These are phyloP conservation scores for Aurantiochytrium sp. DNA, from an alignment of 108 stramenopile species.

Conservation along the genomic window DNA sequence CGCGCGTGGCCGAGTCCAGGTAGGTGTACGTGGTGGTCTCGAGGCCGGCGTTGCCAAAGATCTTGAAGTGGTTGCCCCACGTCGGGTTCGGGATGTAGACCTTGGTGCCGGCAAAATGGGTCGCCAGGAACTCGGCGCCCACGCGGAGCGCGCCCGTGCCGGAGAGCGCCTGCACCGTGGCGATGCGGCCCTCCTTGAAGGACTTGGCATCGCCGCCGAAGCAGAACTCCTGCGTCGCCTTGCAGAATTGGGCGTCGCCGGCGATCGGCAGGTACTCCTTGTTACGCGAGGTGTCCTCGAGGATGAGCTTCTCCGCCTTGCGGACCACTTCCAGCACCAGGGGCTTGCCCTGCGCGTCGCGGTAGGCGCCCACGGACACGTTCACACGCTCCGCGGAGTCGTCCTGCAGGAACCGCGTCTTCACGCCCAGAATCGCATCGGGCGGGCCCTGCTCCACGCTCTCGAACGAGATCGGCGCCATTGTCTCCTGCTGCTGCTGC, in stretches of 20 bases:
- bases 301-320: slow-evolving; percentile 33
- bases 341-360: slow-evolving; percentile 45
- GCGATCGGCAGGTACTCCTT: slow-evolving; percentile 57
- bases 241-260: slow-evolving; percentile 36
- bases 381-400: slow-evolving; percentile 34
- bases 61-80: slow-evolving; percentile 51
- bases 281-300: slow-evolving; percentile 11
- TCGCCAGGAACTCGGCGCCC: slow-evolving; percentile 37
- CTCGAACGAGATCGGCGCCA: background rate
- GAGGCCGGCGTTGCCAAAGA: slow-evolving; percentile 35
- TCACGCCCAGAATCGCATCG: slow-evolving; percentile 37
- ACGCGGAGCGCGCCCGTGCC: slow-evolving; percentile 55
- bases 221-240: slow-evolving; percentile 33
- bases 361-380: slow-evolving; percentile 50
- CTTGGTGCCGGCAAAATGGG: background rate
- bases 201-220: slow-evolving; percentile 34
- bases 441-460: slow-evolving; percentile 19
- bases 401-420: slow-evolving; percentile 7
- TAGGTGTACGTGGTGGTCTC: slow-evolving; percentile 45
- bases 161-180: slow-evolving; percentile 48
- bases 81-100: slow-evolving; percentile 45
- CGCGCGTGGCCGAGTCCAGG: slow-evolving; percentile 28
- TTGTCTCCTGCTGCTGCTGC: background rate
- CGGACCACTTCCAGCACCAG: slow-evolving; percentile 35
- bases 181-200: slow-evolving; percentile 31